phyloP scores from a whole-genome alignment of 1,284 basidiomycete genomes.

The Trichosporon inkin region DNA sequence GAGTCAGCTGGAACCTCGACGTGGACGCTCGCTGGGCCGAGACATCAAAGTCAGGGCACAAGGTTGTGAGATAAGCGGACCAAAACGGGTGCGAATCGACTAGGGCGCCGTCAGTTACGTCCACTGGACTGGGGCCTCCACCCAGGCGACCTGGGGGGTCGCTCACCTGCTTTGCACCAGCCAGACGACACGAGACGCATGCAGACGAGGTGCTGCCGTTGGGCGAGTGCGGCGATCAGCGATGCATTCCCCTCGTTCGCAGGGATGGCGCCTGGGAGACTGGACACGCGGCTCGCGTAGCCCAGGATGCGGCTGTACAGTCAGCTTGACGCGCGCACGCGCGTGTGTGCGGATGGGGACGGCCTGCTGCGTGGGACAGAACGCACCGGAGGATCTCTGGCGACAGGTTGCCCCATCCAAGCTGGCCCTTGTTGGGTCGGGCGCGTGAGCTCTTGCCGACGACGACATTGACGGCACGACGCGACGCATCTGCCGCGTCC shows the following conservation, averaged over 20 bases:
- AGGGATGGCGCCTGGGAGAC: slow-evolving; percentile 11
- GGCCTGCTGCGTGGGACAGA: not conserved
- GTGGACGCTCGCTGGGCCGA: not conserved
- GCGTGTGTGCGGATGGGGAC: not conserved
- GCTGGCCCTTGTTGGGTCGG: slow-evolving; percentile 23
- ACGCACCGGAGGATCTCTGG: slow-evolving; percentile 16
- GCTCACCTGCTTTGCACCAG: slow-evolving; percentile 30
- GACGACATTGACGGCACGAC: slow-evolving; percentile 13
- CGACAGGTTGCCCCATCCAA: slow-evolving; percentile 22
- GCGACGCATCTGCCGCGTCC: not conserved
- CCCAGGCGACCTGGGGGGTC: not conserved
- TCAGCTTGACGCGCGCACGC: not conserved
- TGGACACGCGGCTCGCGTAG: not conserved
- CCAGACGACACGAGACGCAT: slow-evolving; percentile 25
- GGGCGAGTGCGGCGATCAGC: not conserved
- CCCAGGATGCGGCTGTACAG: slow-evolving; percentile 5
- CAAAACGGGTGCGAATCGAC: slow-evolving; percentile 37
- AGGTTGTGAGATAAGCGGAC: slow-evolving; percentile 17
- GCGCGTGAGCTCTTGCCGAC: slow-evolving; percentile 24
- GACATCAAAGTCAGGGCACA: slow-evolving; percentile 11
- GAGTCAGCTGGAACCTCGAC: slow-evolving; percentile 9
- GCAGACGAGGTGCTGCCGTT: slow-evolving; percentile 17
- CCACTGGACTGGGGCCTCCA: not conserved
- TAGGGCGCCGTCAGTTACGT: slow-evolving; percentile 10
- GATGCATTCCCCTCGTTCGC: not conserved